These are phyloP conservation scores for Cercospora beticola DNA, from an alignment of 2,329 filamentous ascomycete genomes.

Conservation along the genomic window DNA sequence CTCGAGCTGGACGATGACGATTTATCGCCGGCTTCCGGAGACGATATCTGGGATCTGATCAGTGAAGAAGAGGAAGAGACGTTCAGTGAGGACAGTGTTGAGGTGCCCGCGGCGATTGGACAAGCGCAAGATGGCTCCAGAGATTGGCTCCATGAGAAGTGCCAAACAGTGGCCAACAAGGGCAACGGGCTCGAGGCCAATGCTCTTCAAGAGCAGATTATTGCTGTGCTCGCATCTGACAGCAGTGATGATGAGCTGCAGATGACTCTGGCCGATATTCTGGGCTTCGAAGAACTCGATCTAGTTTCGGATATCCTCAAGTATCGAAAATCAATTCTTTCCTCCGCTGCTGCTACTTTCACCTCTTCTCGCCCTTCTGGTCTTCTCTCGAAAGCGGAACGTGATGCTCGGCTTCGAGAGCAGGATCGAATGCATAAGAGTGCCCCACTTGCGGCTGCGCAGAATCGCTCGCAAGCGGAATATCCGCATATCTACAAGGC, in stretches of 20 bases:
- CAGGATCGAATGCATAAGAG: conserved; percentile 83
- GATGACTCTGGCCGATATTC: conserved; percentile 80
- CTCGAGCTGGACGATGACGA: conserved; percentile 67
- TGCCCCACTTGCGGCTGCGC: conserved; percentile 66
- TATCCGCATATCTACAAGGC: conserved; percentile 94
- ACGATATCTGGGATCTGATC: conserved; percentile 92
- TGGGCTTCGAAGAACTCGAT: conserved; percentile 92
- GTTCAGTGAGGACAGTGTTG: conserved; percentile 64
- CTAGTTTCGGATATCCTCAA: conserved; percentile 88
- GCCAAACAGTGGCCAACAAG: conserved; percentile 61
- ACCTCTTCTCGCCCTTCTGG: conserved; percentile 45
- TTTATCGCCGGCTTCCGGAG: conserved; percentile 60
- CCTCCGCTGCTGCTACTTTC: conserved; percentile 29
- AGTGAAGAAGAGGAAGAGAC: conserved; percentile 69
- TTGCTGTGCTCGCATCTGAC: conserved; percentile 69
- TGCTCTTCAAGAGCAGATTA: conserved; percentile 75
- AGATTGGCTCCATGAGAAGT: conserved; percentile 71
- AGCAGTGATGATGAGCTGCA: conserved; percentile 82
- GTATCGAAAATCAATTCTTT: conserved; percentile 67
- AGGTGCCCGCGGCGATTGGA: conserved; percentile 41
- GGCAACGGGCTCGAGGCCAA: conserved; percentile 66
- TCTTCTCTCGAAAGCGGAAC: conserved; percentile 72
- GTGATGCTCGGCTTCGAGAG: conserved; percentile 73
- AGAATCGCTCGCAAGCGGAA: conserved; percentile 66
- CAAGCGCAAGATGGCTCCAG: conserved; percentile 27